Conservation (phyloP, 2,329 filamentous ascomycete species). For the Alternaria triticimaculans region DNA sequence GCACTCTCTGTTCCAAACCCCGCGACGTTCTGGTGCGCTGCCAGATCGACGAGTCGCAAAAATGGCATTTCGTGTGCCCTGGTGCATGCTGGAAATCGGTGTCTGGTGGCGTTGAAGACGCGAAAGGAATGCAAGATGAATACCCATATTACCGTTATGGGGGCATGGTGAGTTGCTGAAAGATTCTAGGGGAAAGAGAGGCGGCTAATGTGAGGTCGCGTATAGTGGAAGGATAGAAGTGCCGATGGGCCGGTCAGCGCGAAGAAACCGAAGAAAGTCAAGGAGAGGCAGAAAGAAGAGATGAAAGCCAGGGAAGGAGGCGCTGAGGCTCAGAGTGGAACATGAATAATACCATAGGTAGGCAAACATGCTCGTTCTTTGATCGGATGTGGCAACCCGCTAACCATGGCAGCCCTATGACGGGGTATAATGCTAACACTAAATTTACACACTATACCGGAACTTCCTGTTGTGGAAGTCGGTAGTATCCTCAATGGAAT, state of each 20-base stretch:
- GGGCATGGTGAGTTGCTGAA: conserved; percentile 44
- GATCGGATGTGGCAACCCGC: background rate
- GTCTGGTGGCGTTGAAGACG: conserved; percentile 54
- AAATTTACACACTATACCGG: background rate
- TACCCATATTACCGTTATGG: conserved; percentile 36
- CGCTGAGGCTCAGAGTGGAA: background rate
- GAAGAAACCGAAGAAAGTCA: conserved; percentile 52
- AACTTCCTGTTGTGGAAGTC: conserved; percentile 8
- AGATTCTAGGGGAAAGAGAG: background rate
- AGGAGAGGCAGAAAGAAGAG: conserved; percentile 37
- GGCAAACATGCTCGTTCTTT: background rate
- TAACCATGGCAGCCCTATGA: background rate
- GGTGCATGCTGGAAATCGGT: conserved; percentile 53
- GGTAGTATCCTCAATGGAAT: conserved; percentile 3
- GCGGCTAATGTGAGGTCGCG: conserved; percentile 10
- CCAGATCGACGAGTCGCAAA: conserved; percentile 49
- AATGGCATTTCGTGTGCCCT: conserved; percentile 55
- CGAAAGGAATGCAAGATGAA: conserved; percentile 22
- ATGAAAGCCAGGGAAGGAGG: background rate
- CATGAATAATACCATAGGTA: background rate
- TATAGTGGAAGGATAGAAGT: conserved; percentile 51
- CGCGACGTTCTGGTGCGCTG: conserved; percentile 53
- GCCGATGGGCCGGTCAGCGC: conserved; percentile 50
- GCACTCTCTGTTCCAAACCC: conserved; percentile 49
- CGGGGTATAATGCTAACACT: background rate